Evolutionary conservation across 1,284 basidiomycete species (phyloP), one percentile per base, ranked within the genome.

Genomic region (Abortiporus biennis): DNA sequence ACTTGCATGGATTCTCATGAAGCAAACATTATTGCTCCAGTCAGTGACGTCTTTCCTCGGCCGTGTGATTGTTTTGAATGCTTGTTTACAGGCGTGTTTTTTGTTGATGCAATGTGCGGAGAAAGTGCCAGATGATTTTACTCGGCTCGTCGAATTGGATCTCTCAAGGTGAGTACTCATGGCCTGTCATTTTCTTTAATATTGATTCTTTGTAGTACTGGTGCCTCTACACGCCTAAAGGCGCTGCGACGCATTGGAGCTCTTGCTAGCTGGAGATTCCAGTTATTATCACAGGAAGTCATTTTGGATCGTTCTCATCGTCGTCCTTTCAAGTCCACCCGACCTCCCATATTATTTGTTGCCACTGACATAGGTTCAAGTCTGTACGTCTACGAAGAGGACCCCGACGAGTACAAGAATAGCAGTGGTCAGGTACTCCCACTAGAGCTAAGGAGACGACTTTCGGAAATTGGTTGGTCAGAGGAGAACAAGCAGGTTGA

Each of bases 51-150:
- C 15, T 8, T 29, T 29, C 27, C 27, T 29, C 27, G 27, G 27
- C 34, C 13, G 16, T 39, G 20, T 39, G 20, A 40, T 43, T 15
- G 21, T 13, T 46, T n/a, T 21, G 20, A 29, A 21, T 13, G 16
- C 16, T n/a, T 17, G 36, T n/a, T 20, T 16, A 22, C 45, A 86
- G 83, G 69, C 76, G 6, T 79, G 74, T 46, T 85, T 82, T 53
- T 59, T 86, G 21, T 50, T 78, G 25, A 85, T 85, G 80, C 80
- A 82, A 59, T 77, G 75, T 50, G 80, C 80, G 0, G 84, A 87
- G 57, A 84, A 75, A 57, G 64, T 61, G 0, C 65, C 75, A 0
- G 45, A 62, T 20, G 68, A 74, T 15, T 63, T 80, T 30, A 46
- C 71, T 8, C 60, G 64, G 1, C 47, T 69, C 16, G 71, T 85